These are phyloP conservation scores for Talaromyces stipitatus DNA, from an alignment of 495 filamentous ascomycete species.

Conservation along the genomic window DNA sequence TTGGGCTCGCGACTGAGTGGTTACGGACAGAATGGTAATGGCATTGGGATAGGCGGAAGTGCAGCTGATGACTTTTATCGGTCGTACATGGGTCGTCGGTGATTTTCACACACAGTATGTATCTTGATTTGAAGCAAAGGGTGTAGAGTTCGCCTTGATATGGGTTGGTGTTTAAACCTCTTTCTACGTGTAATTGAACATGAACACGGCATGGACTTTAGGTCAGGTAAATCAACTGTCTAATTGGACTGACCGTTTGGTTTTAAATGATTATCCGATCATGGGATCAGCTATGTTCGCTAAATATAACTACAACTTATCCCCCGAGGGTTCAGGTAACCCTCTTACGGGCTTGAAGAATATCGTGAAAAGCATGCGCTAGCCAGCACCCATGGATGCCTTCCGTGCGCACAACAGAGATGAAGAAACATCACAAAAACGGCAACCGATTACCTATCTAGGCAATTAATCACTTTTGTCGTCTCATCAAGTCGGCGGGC, in stretches of 20 bases:
- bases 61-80: constrained; percentile 76
- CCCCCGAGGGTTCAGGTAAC: too few species aligned
- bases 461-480: neutral
- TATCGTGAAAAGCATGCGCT: too few species aligned
- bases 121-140: neutral
- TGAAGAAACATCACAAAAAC: neutral
- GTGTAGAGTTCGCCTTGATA: neutral
- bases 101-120: constrained; percentile 4
- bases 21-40: constrained; percentile 38
- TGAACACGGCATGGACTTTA: neutral
- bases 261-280: too few species aligned
- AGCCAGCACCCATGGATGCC: too few species aligned
- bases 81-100: constrained; percentile 63
- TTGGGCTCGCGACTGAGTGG: constrained; percentile 60
- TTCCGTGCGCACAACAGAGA: too few species aligned
- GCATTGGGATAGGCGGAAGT: constrained; percentile 43
- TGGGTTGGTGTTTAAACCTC: neutral
- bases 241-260: too few species aligned
- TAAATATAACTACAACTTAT: too few species aligned
- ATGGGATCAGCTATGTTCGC: too few species aligned
- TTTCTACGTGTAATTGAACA: neutral
- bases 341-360: too few species aligned
- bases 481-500: neutral
- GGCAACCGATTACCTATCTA: neutral
- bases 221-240: neutral